Conservation (phyloP, 352 stramenopile genomes). For the Phytophthora sp. region DNA sequence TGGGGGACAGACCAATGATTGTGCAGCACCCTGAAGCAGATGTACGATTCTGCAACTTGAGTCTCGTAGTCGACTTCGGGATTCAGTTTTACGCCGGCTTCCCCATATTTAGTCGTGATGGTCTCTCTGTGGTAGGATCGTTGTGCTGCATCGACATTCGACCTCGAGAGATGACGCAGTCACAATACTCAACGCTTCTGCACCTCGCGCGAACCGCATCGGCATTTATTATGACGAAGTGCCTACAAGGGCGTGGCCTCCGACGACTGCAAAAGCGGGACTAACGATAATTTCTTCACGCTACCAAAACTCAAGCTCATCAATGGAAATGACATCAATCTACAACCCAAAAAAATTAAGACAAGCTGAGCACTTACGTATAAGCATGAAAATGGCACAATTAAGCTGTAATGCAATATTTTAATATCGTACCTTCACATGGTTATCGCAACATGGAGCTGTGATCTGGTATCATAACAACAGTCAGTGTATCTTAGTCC, state of each 20-base stretch:
- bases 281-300: background rate
- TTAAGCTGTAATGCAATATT: background rate
- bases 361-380: background rate
- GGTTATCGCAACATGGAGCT: background rate
- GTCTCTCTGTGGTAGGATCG: constrained; percentile 27
- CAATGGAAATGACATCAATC: constrained; percentile 2
- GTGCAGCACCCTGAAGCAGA: constrained; percentile 59
- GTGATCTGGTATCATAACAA: background rate
- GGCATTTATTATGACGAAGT: constrained; percentile 15
- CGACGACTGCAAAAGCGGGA: constrained; percentile 1
- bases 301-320: background rate
- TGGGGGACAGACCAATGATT: constrained; percentile 53
- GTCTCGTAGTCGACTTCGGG: constrained; percentile 32
- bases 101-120: constrained; percentile 33
- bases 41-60: constrained; percentile 50
- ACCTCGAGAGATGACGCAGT: constrained; percentile 31
- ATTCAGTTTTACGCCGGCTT: constrained; percentile 65
- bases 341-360: background rate
- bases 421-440: background rate
- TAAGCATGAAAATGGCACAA: background rate
- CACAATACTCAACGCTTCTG: constrained; percentile 37
- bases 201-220: constrained; percentile 28
- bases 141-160: constrained; percentile 32
- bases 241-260: background rate
- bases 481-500: too few relatives aligned